Evolutionary conservation across 768 basidiomycete genomes (phyloP), one percentile per base, ranked within the genome.

Genomic region (Phaeolepiota aurea): DNA sequence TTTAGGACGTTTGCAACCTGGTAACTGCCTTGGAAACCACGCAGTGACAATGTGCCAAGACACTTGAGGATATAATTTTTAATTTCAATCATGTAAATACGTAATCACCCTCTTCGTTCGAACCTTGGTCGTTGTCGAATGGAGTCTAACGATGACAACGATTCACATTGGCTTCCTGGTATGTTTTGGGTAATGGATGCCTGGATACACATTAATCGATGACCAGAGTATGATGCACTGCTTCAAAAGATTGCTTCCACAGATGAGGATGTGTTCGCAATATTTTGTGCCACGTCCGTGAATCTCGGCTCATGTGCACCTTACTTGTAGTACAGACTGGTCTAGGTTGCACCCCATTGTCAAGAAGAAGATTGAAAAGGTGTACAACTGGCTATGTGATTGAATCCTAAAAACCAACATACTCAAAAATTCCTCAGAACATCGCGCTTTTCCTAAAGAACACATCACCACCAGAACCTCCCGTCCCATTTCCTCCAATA

Each of bases 361-460:
- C 56, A 88, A 87, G 56, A 56, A 71, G 55, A 87, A 79, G 57
- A 65, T 89, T 9, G 61, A 71, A 51, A 64, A 86, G 67, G 87
- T 87, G 49, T 40, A 14, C 7, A 35, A n/a, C 32, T 47, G 16
- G 21, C 31, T 1, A 15, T 34, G 22, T 35, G 20, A 38, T 30
- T 40, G 33, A 23, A 37, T 18, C 25, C 22, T 39, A 33, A 13
- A 20, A 41, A 14, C 23, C 18, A 18, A 38, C 12, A n/a, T 18
- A 28, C 16, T 25, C 19, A 21, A 16, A 9, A 10, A 19, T 19
- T 38, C 16, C 35, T 20, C 51, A 80, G 76, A 82, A 78, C 45
- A 67, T 72, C 30, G 57, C 59, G 16, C 46, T 67, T 9, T 79
- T 74, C 59, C 60, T 77, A 40, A 52, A 62, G 32, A 65, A 68